Base-by-base conservation (phyloP, 495 filamentous ascomycete genomes). In the Penicillium samsonianum region DNA sequence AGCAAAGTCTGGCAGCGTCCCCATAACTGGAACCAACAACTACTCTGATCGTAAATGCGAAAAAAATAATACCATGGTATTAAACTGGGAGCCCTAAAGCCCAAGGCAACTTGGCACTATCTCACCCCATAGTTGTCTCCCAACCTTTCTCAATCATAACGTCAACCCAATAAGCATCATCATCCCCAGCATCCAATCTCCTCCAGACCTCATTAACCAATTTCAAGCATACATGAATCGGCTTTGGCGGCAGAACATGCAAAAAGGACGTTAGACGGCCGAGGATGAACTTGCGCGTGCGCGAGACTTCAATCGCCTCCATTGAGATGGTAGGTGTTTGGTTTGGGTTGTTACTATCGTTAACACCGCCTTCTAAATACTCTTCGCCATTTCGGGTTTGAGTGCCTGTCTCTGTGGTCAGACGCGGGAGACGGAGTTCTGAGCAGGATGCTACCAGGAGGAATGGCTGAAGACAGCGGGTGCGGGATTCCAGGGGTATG, bases 131-230 rank as follows among this genome's bases (percentile, higher is more conserved):
- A 2, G 80, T 81, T 8, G 82, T 83, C 63, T 81, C 74, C 80
- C 81, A 83, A 16, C 78, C 77, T 42, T 78, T 80, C 61, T 83
- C 78, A 55, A 81, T 74, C 79, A 83, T 81, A 20, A 84, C 75
- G 68, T 84, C 81, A 58, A 84, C 76, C 82, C 82, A 84, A 63
- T 77, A 78, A 22, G 62, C 59, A 44, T 69, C 67, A 19, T 65
- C 38, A 22, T 74, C 67, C 1, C 73, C 78, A 2, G 62, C 63
- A 65, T 84, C 82, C 67, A 79, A 72, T 23, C 78, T 62, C 26
- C 60, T 64, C 82, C 82, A 84, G 0, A 80, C 77, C 65, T 84
- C 82, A 55, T 69, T 61, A 0, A 84, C 78, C 1, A 83, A 56
- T 40, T 68, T 64, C 16, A 82, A 53, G 51, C 79, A 80, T 16